Evolutionary conservation across 2,329 filamentous ascomycete species (phyloP), one percentile per base, ranked within the genome.

Genomic region (Chaetomiaceae sp.): DNA sequence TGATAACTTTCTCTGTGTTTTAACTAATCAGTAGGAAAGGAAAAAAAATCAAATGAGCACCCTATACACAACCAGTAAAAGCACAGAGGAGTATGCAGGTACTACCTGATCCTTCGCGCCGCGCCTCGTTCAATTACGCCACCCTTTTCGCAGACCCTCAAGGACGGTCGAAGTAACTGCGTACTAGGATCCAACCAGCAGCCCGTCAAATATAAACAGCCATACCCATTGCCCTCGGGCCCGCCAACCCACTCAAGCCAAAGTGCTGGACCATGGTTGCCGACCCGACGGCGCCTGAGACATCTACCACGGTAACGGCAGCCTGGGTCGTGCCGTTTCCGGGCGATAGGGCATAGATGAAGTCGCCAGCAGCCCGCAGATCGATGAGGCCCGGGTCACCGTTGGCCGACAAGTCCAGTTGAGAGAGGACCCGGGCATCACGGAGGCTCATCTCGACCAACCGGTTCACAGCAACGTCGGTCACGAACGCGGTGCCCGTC

Each of bases 271-370:
- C 61, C 44, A 60, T 54, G 47, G 58, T 62, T 5, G 40, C 38
- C 18, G 23, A 27, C 4, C 40, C 63, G 61, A 25, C 11, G n/a
- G 44, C 32, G 6, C 58, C 58, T 1, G 56, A 45, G 4, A 64
- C 67, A 58, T 74, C 65, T 1, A 76, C 58, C 0, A 76, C 73
- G 0, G 64, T 62, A 2, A 76, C 61, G 0, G 69, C 66, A 0
- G 73, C 64, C 1, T 64, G 49, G 0, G 64, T 67, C 0, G 66
- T 72, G 0, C 74, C 77, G 52, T 80, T 79, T 0, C 79, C 79
- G 0, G 79, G 78, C 2, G 72, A 71, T 4, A 86, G 64, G 0
- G 77, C 80, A 62, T 85, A 86, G 0, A 86, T 52, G 55, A 82
- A 81, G 25, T 69, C 66, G 0, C 82, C 82, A 0, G 71, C 71